Evolutionary conservation across 2,329 filamentous ascomycete species (phyloP), one percentile per base, ranked within the genome.

Genomic region (Pestalotiopsis sp.): DNA sequence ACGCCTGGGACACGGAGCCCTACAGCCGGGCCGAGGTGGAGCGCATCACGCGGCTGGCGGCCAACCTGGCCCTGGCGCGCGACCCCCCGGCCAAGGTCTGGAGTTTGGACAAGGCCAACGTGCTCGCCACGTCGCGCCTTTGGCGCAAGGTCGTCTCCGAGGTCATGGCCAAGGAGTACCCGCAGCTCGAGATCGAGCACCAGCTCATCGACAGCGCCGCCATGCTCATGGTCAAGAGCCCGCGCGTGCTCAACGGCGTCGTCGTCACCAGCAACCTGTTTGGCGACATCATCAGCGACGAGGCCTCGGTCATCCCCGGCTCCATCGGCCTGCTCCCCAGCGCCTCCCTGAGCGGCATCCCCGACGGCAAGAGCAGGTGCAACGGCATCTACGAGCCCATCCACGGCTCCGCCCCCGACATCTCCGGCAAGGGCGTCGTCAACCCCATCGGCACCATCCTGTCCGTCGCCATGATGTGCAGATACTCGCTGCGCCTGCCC

Each of bases 331-430:
- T 98, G 72, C 84, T 97, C 74, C 95, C 95, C 31, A 95, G 92
- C 79, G 95, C 95, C 13, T 96, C 92, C 81, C 84, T 98, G 79
- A 92, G 91, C 73, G 93, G 93, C 56, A 90, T 97, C 70, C 95
- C 95, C 0, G 94, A 97, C 80, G 93, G 93, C 67, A 93, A 94
- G 85, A 88, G 86, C 75, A 91, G 89, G 80, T 93, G 95, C 78
- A 97, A 97, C 79, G 95, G 94, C 75, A 97, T 98, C 77, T 99
- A 97, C 80, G 95, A 98, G 87, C 95, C 95, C 31, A 98, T 99
- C 75, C 95, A 99, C 81, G 95, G 94, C 49, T 96, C 93, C 60
- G 95, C 95, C 23, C 95, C 95, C 36, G 95, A 98, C 78, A 98
- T 98, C 76, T 94, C 93, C 2, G 95, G 95, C 73, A 89, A 97